Percentiles rank a stretch among this genome's conserved stretches.
Conservation (phyloP, 1,139 yeast genomes). For the Arxiozyma telluris region DNA sequence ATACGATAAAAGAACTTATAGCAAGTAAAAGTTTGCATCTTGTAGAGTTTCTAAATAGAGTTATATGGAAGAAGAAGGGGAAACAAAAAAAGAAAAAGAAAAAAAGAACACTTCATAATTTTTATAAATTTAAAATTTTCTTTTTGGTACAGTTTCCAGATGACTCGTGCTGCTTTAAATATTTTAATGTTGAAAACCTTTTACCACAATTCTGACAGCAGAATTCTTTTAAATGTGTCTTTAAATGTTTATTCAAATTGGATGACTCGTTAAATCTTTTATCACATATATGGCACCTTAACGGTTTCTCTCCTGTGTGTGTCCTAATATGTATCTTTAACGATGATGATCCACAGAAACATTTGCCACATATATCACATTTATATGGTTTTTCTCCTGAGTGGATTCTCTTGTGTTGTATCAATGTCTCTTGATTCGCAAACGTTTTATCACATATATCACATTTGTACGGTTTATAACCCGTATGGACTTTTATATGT, state of each 20-base stretch:
- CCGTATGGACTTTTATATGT: constrained; percentile 83
- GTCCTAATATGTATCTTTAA: constrained; percentile 60
- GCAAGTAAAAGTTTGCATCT: no score
- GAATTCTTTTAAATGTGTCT: constrained; percentile 46
- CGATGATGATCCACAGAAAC: constrained; percentile 52
- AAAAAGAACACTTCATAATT: no score
- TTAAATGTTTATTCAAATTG: constrained; percentile 81
- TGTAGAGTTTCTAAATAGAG: no score
- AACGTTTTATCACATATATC: constrained; percentile 56
- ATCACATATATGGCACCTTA: constrained; percentile 73
- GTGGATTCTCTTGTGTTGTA: constrained; percentile 70
- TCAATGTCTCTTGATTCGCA: constrained; percentile 45
- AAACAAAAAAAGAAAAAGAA: no score
- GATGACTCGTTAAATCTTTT: constrained; percentile 84
- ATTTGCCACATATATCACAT: constrained; percentile 59
- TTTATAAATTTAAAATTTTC: no score
- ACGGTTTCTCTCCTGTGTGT: constrained; percentile 90
- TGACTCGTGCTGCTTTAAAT: constrained; percentile 10
- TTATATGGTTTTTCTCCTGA: constrained; percentile 80
- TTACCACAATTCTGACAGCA: constrained; percentile 45
- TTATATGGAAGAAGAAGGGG: no score
- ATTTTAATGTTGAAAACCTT: constrained; percentile 35
- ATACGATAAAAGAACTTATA: no score
- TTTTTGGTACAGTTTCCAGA: not conserved
- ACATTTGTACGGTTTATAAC: constrained; percentile 70